These are phyloP conservation scores for Bigelowiella natans DNA, from an alignment of 78 protist species.

Conservation along the genomic window DNA sequence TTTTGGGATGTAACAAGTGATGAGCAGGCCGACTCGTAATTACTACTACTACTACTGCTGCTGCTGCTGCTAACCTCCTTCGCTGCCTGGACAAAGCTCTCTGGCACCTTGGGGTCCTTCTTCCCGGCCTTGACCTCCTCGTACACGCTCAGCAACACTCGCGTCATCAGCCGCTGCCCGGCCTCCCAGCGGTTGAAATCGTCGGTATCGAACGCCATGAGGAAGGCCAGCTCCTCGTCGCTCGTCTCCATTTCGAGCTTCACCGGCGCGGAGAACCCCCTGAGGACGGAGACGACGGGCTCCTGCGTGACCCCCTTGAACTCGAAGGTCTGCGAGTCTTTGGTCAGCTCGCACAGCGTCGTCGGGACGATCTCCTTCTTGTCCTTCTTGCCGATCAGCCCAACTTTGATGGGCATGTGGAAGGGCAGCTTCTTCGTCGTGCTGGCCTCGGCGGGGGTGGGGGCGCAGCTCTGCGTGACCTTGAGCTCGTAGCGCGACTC, in stretches of 20 bases:
- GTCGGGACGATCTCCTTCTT: background rate
- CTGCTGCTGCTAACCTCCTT: too few relatives aligned
- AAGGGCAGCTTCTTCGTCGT: conserved; percentile 1
- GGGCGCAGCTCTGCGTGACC: background rate
- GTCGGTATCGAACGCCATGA: conserved; percentile 7
- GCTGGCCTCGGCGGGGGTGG: background rate
- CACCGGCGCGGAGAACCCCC: conserved; percentile 28
- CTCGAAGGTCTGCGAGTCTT: background rate
- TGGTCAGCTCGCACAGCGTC: background rate
- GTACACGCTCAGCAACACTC: too few relatives aligned
- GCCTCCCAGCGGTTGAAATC: conserved; percentile 31
- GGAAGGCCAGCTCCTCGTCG: background rate
- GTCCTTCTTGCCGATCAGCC: background rate
- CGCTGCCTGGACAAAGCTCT: too few relatives aligned
- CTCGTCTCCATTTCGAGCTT: background rate
- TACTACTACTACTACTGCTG: too few relatives aligned
- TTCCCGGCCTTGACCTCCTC: too few relatives aligned
- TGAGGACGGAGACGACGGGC: background rate
- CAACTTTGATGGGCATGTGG: background rate
- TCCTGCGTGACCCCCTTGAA: background rate
- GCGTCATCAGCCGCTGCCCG: background rate
- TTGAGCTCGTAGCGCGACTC: background rate
- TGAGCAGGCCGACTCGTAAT: too few relatives aligned
- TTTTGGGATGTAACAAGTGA: too few relatives aligned
- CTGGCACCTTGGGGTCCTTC: too few relatives aligned